Conservation (phyloP, 139 green algal genomes). For the Klebsormidium nitens region DNA sequence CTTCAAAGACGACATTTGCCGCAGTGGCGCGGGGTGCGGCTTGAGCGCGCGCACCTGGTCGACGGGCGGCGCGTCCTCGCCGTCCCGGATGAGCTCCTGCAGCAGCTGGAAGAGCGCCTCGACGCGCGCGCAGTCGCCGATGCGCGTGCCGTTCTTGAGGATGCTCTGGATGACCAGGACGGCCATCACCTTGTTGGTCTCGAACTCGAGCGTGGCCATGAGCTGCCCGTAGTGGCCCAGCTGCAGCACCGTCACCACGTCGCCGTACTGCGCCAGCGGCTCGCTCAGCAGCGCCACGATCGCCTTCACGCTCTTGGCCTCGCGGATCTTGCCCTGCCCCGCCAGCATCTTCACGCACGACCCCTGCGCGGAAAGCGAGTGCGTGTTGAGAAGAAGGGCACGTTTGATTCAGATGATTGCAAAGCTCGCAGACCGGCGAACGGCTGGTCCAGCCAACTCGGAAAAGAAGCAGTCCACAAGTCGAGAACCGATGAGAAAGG, state of each 20-base stretch:
- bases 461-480: too few relatives aligned
- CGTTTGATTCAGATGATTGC: too few relatives aligned
- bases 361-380: too few relatives aligned
- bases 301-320: constrained; percentile 60
- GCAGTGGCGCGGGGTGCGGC: neutral
- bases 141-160: constrained; percentile 43
- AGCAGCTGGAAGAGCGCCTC: constrained; percentile 19
- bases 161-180: constrained; percentile 60
- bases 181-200: constrained; percentile 71
- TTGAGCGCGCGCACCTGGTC: constrained; percentile 18
- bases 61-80: constrained; percentile 19
- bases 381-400: too few relatives aligned
- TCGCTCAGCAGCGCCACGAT: constrained; percentile 72
- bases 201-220: constrained; percentile 67
- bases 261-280: constrained; percentile 67
- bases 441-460: too few relatives aligned
- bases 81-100: constrained; percentile 36
- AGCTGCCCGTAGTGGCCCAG: constrained; percentile 71
- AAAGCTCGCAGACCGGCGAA: too few relatives aligned
- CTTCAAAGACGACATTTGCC: too few relatives aligned
- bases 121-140: constrained; percentile 39
- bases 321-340: constrained; percentile 11
- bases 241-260: constrained; percentile 67
- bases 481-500: too few relatives aligned
- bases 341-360: constrained; percentile 26